These are phyloP conservation scores for Penicillium sp. DNA, from an alignment of 2,329 filamentous ascomycete genomes.

Conservation along the genomic window DNA sequence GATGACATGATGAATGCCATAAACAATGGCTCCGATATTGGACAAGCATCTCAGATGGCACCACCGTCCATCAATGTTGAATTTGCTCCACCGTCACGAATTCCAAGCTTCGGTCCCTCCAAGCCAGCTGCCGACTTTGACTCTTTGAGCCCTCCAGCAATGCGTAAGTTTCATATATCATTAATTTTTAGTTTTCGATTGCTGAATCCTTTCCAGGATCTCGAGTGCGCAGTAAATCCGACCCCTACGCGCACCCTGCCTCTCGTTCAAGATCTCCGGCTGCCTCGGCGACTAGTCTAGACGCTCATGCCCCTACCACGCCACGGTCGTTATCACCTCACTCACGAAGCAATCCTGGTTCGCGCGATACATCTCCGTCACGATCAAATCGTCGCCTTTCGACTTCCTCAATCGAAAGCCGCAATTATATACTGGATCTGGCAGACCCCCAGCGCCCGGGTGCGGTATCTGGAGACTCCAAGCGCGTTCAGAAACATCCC, in stretches of 20 bases:
- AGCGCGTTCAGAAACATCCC: conserved; percentile 94
- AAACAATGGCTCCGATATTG: conserved; percentile 59
- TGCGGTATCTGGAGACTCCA: conserved; percentile 59
- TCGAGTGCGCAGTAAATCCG: conserved; percentile 61
- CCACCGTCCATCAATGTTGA: conserved; percentile 96
- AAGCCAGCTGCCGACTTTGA: conserved; percentile 69
- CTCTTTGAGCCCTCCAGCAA: conserved; percentile 75
- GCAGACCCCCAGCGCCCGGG: conserved; percentile 83
- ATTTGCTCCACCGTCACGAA: conserved; percentile 73
- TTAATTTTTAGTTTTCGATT: neutral
- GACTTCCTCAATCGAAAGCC: conserved; percentile 53
- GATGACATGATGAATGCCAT: conserved; percentile 51
- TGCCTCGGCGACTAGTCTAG: conserved; percentile 31
- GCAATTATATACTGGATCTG: conserved; percentile 82
- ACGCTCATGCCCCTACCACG: conserved; percentile 31
- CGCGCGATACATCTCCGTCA: conserved; percentile 46
- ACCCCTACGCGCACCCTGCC: conserved; percentile 54
- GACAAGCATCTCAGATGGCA: conserved; percentile 72
- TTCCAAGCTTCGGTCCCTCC: conserved; percentile 64
- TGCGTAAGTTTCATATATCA: conserved; percentile 41
- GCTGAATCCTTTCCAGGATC: conserved; percentile 43
- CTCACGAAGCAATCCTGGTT: conserved; percentile 41
- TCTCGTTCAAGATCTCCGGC: conserved; percentile 40
- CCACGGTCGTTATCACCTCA: conserved; percentile 48
- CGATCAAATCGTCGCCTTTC: conserved; percentile 45